Conservation (phyloP, 2,329 filamentous ascomycete genomes). For the Epichloe coenophiala region DNA sequence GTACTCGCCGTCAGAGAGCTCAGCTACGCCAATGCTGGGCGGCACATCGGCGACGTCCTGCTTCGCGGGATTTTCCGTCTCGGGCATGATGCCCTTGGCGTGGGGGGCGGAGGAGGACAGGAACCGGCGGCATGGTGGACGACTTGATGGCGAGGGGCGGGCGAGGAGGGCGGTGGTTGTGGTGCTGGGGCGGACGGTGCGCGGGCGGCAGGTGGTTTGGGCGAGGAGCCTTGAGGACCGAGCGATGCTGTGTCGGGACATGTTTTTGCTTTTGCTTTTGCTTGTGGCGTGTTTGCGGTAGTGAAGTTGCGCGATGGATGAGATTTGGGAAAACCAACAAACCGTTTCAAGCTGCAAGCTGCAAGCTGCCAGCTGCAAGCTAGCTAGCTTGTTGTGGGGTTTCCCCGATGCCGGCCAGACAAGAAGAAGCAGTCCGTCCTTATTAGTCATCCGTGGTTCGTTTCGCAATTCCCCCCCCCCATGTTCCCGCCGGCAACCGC, state of each 20-base stretch:
- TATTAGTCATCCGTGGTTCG: no score
- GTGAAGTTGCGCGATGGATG: background rate
- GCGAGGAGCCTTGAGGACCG: conserved; percentile 25
- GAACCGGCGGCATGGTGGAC: conserved; percentile 7
- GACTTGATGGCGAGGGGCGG: background rate
- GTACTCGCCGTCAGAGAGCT: conserved; percentile 59
- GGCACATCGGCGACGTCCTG: conserved; percentile 22
- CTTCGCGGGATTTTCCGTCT: conserved; percentile 39
- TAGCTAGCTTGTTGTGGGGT: no score
- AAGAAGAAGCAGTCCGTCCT: no score
- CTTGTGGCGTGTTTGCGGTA: background rate
- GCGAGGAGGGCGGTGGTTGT: background rate
- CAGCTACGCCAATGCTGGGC: conserved; percentile 37
- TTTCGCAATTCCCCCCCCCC: background rate
- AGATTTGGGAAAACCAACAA: no score
- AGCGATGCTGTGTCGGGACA: conserved; percentile 20
- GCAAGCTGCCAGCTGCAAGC: no score
- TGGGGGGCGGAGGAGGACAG: conserved; percentile 17
- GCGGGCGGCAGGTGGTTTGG: conserved; percentile 18
- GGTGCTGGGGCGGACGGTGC: conserved; percentile 10
- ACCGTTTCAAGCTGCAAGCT: no score
- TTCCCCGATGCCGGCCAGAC: no score
- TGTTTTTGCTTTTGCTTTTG: conserved; percentile 4
- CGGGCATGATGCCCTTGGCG: conserved; percentile 44
- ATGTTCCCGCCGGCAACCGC: background rate